Percentiles rank a stretch among this genome's conserved stretches.
Conservation (phyloP, 2,329 filamentous ascomycete species). For the Pestalotiopsis fici region DNA sequence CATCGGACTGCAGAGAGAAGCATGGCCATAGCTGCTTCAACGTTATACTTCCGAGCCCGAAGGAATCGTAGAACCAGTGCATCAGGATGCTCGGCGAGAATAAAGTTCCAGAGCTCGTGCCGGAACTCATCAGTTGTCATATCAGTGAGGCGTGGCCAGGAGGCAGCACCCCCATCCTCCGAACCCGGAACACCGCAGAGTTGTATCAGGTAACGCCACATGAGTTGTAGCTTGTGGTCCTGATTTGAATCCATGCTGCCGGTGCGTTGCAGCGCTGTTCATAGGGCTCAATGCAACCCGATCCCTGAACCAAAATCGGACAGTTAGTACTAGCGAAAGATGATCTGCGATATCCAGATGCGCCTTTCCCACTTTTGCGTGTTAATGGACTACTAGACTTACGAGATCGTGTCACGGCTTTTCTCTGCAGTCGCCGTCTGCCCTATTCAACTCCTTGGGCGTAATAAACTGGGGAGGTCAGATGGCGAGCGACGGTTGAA, state of each 20-base stretch:
- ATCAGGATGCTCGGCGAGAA: constrained; percentile 37
- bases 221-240: constrained; percentile 1
- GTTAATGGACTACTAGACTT: too few species aligned
- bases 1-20: constrained; percentile 37
- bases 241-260: not conserved
- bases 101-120: constrained; percentile 27
- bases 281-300: too few species aligned
- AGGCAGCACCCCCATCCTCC: constrained; percentile 30
- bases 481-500: not conserved
- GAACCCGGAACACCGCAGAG: constrained; percentile 29
- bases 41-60: constrained; percentile 41
- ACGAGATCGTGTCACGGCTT: too few species aligned
- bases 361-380: too few species aligned
- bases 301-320: too few species aligned
- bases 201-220: not conserved
- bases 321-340: too few species aligned
- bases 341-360: too few species aligned
- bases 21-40: constrained; percentile 39
- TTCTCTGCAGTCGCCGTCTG: too few species aligned
- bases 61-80: constrained; percentile 38
- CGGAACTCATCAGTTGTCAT: constrained; percentile 11
- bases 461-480: too few species aligned
- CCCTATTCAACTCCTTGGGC: too few species aligned
- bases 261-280: not conserved
- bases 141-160: constrained; percentile 12